Conservation (phyloP, 306 rosid species). For the Neltuma alba region DNA sequence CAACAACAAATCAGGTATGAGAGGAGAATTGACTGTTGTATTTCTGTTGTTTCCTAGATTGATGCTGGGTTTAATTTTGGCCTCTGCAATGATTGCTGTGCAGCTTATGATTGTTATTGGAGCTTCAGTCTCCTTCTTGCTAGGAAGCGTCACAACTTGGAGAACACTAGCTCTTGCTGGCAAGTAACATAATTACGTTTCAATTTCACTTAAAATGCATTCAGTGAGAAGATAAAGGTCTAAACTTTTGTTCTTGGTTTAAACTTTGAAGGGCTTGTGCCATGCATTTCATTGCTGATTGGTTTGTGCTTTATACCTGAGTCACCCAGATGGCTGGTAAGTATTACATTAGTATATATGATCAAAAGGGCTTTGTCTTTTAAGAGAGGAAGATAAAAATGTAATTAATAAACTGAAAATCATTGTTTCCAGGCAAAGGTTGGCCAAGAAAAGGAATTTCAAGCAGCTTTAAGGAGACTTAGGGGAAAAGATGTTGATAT, state of each 20-base stretch:
- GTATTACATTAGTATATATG: conserved; percentile 22
- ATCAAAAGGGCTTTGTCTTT: background rate
- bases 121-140: conserved; percentile 63
- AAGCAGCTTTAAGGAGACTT: conserved; percentile 63
- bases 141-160: conserved; percentile 70
- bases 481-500: conserved; percentile 58
- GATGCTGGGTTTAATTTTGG: conserved; percentile 14
- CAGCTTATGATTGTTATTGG: conserved; percentile 77
- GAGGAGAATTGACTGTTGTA: conserved; percentile 4
- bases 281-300: conserved; percentile 62
- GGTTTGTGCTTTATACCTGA: conserved; percentile 78
- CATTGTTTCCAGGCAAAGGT: conserved; percentile 65
- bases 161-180: conserved; percentile 58
- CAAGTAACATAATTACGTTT: conserved; percentile 33
- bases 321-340: conserved; percentile 92
- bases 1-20: conserved; percentile 66
- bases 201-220: background rate
- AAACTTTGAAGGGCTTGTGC: conserved; percentile 60
- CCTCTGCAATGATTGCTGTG: conserved; percentile 28
- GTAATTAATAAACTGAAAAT: background rate
- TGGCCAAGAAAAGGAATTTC: conserved; percentile 54
- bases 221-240: background rate
- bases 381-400: conserved; percentile 18
- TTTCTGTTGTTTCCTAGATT: background rate
- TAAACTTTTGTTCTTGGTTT: conserved; percentile 27